Evolutionary conservation across 23 red algal genomes (phyloP), one percentile per base, ranked within the genome.

Genomic region (Gracilariopsis chorda): DNA sequence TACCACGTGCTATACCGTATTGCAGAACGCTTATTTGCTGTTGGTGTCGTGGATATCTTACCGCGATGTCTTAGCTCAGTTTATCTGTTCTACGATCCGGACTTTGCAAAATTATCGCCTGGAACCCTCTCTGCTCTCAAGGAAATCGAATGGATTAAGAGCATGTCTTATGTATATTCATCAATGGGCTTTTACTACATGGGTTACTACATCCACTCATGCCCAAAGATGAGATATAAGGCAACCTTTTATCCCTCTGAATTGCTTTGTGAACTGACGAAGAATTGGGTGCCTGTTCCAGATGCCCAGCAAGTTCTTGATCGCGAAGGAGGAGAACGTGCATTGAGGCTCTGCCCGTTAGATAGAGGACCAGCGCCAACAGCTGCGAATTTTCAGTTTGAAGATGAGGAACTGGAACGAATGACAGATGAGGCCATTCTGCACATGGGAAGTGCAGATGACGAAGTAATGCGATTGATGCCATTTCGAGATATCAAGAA

Each of bases 141-240:
- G 39, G 96, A 98, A 72, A 92, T 95, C 34, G 86, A 91, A 8
- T 90, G 86, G 84, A 81, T 90, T 64, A 57, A 36, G 62, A 60
- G 43, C 6, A 19, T 76, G 1, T 49, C 73, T 43, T 53, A 43
- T 20, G 51, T 56, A 47, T 83, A 63, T 36, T 73, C 90, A 19
- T 23, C 36, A 56, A 21, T 92, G 45, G 87, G 59, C 14, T 93
- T 88, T 75, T 98, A 98, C 64, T 94, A 93, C 72, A 94, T 98
- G 88, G 96, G 96, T 27, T 98, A 87, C 60, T 98, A 98, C 74
- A 98, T 98, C 74, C 92, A 98, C 43, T 80, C 77, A 1, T 95
- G 92, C 80, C 46, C 71, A 17, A 98, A 98, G 74, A 98, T 98
- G 96, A 55, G 48, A 17, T 98, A 98, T 61, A 98, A 98, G 53